phyloP scores from a whole-genome alignment of 768 basidiomycete genomes.

The Chlorophyllum brunneum region DNA sequence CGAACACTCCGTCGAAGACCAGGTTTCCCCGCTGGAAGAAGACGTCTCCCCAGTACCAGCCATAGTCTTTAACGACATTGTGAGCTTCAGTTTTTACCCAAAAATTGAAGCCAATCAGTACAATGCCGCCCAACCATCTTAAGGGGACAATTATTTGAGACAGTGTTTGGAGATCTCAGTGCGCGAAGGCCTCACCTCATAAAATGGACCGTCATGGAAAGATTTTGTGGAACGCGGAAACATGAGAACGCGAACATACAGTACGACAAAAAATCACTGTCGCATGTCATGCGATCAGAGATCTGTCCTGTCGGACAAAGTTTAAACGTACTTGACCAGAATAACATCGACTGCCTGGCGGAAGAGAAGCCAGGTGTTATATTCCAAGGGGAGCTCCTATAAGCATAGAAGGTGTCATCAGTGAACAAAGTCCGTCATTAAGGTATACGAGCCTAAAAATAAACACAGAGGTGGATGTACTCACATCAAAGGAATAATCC shows the following conservation, averaged over 20 bases:
- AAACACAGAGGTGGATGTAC: constrained; percentile 22
- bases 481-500: constrained; percentile 88
- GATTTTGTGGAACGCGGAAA: constrained; percentile 78
- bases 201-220: constrained; percentile 70
- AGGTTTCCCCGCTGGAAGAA: constrained; percentile 92
- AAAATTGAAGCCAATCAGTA: constrained; percentile 89
- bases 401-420: constrained; percentile 1
- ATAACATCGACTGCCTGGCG: constrained; percentile 96
- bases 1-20: constrained; percentile 97
- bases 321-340: constrained; percentile 75
- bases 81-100: constrained; percentile 99
- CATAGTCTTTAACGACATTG: constrained; percentile 95
- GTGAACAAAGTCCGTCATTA: not conserved
- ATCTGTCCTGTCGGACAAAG: not conserved
- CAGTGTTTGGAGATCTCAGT: no score
- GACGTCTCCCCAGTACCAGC: constrained; percentile 96
- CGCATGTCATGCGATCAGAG: constrained; percentile 10
- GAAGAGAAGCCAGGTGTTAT: constrained; percentile 96
- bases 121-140: constrained; percentile 85
- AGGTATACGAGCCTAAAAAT: constrained; percentile 8
- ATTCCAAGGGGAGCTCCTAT: constrained; percentile 88
- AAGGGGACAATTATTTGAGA: not conserved
- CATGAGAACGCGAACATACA: constrained; percentile 94
- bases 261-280: constrained; percentile 91
- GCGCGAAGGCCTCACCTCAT: constrained; percentile 52